Evolutionary conservation across 1,284 basidiomycete species (phyloP).

Genomic region (Sporisorium iseilematis-ciliati): DNA sequence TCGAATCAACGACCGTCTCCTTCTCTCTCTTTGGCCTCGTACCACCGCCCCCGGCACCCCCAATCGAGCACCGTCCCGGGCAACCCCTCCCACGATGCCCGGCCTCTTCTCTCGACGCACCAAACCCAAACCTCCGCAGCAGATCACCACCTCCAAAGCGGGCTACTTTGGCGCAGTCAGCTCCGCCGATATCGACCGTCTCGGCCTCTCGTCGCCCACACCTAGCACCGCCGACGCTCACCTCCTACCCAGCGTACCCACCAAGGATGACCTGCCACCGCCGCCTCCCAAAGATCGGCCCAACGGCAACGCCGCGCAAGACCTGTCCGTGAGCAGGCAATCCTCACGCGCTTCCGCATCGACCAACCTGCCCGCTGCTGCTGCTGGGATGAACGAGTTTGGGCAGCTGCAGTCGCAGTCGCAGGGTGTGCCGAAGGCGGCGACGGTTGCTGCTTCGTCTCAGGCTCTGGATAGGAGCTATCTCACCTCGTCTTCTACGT

Average conservation of each 20-base stretch:
- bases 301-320: not conserved
- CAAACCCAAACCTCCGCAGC: conserved; percentile 15
- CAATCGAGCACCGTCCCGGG: conserved; percentile 5
- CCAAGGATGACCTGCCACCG: conserved; percentile 40
- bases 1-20: not conserved
- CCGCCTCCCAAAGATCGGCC: conserved; percentile 22
- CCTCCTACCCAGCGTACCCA: conserved; percentile 36
- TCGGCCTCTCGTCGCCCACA: conserved; percentile 38
- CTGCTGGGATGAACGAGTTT: conserved; percentile 25
- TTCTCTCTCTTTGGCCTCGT: not conserved
- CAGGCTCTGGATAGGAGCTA: not conserved
- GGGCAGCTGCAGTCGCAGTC: conserved; percentile 14
- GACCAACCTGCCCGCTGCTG: not conserved
- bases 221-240: conserved; percentile 44
- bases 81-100: conserved; percentile 48
- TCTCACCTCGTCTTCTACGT: conserved; percentile 9
- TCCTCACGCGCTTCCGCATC: conserved; percentile 3
- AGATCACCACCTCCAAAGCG: conserved; percentile 6
- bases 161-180: conserved; percentile 27
- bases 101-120: conserved; percentile 41
- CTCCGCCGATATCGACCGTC: conserved; percentile 42
- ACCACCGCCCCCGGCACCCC: not conserved
- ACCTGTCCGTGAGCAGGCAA: conserved; percentile 7
- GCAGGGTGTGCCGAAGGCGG: not conserved
- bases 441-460: conserved; percentile 18